Evolutionary conservation across 1,284 basidiomycete genomes (phyloP), one percentile per base, ranked within the genome.

Genomic region (Phylloboletellus chloephorus): DNA sequence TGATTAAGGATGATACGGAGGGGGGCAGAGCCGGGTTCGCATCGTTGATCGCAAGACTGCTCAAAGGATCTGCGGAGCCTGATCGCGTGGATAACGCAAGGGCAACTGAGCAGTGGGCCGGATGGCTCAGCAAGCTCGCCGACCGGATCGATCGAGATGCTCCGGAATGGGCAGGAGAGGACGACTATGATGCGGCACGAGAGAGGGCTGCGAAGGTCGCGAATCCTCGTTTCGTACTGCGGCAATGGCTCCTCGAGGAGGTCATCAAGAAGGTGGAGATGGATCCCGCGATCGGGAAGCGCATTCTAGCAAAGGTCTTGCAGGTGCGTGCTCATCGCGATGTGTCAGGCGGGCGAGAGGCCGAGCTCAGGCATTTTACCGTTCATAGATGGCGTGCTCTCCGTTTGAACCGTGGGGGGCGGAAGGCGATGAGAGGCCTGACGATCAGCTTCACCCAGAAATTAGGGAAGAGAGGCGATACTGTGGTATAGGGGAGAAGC

Each of bases 211-310:
- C 73, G 63, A 69, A 65, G 42, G 59, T 48, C 8, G 77, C 72
- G 15, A 96, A 97, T 56, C 93, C 93, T 11, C 72, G 90, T 21
- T 96, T 97, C 62, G 79, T 94, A 26, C 66, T 96, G 44, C 71
- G 93, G 44, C 93, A 96, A 64, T 96, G 93, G 93, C 68, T 96
- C 3, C 70, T 97, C 20, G 91, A 96, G 59, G 91, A 95, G 57
- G 79, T 88, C 20, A 94, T 94, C 58, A 65, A 67, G 49, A 76
- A 74, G 49, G 58, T 58, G 21, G 86, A 90, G 56, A 64, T 63
- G 39, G 82, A 88, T 54, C 56, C 66, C 7, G 65, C 68, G 15
- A 71, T 66, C 49, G 80, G 84, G 44, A 76, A 74, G 64, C 66
- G 72, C 46, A 68, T 84, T 12, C 67, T 93, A 23, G 77, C 74